phyloP scores from a whole-genome alignment of 148 eudicot species.

The Simmondsia chinensis region DNA sequence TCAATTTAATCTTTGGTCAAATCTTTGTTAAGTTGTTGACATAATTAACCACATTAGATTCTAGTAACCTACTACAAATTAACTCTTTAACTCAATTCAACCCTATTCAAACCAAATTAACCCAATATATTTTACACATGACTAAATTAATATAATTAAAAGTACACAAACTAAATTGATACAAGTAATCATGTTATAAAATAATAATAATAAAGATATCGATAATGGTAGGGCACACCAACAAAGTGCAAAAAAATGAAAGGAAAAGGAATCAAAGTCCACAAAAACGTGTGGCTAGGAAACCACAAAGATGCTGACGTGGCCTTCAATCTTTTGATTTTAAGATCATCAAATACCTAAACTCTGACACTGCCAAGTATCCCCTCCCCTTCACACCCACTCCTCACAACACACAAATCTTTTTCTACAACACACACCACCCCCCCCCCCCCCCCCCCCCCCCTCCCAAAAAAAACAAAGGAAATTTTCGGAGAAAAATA shows the following conservation, averaged over 20 bases:
- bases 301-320: conserved; percentile 35
- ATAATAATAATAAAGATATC: too few relatives aligned
- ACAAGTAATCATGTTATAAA: too few relatives aligned
- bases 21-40: too few relatives aligned
- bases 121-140: too few relatives aligned
- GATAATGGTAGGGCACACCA: too few relatives aligned
- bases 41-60: too few relatives aligned
- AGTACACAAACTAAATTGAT: too few relatives aligned
- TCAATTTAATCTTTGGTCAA: too few relatives aligned
- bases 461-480: background rate
- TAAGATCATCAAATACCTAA: conserved; percentile 46
- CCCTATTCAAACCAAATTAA: too few relatives aligned
- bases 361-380: conserved; percentile 31
- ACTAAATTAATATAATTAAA: too few relatives aligned
- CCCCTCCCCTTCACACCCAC: background rate
- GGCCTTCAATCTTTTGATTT: conserved; percentile 42
- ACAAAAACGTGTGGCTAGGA: conserved; percentile 75
- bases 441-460: background rate
- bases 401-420: background rate
- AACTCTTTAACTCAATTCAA: too few relatives aligned
- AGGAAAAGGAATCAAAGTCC: conserved; percentile 6
- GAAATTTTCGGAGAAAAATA: conserved; percentile 5
- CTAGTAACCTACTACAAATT: too few relatives aligned
- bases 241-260: conserved; percentile 3
- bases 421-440: conserved; percentile 1